Conservation (phyloP, 108 stramenopile species). For the Cyclostephanos tholiformis region DNA sequence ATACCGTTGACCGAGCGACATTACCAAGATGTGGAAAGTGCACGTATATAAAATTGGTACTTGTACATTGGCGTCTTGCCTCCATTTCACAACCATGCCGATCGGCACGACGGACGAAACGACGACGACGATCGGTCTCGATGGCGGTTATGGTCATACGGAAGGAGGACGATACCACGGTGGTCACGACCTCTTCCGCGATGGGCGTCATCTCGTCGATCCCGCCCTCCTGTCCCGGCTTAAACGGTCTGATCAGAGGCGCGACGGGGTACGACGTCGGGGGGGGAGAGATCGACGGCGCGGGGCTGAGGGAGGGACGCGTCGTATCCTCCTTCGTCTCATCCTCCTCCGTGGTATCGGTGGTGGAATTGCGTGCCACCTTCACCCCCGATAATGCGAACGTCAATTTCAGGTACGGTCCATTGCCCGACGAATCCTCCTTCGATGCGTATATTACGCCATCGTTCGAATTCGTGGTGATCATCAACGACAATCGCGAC, state of each 20-base stretch:
- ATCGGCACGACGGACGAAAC: background rate
- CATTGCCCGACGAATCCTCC: slow-evolving; percentile 16
- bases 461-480: slow-evolving; percentile 33
- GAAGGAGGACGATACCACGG: slow-evolving; percentile 37
- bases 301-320: background rate
- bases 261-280: background rate
- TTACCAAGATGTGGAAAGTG: too few relatives aligned
- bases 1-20: too few relatives aligned
- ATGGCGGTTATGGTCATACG: slow-evolving; percentile 38
- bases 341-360: slow-evolving; percentile 3
- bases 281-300: slow-evolving; percentile 4
- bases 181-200: slow-evolving; percentile 2
- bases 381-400: background rate
- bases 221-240: slow-evolving; percentile 3
- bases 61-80: too few relatives aligned
- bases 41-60: too few relatives aligned
- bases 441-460: slow-evolving; percentile 39
- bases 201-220: slow-evolving; percentile 3
- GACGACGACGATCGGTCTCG: slow-evolving; percentile 14
- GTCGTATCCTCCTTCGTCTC: background rate
- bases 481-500: slow-evolving; percentile 8
- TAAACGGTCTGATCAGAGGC: background rate
- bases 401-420: slow-evolving; percentile 30
- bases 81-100: too few relatives aligned
- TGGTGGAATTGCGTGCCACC: too few relatives aligned